Evolutionary conservation across 306 rosid genomes (phyloP).

Genomic region (Cercis canadensis): DNA sequence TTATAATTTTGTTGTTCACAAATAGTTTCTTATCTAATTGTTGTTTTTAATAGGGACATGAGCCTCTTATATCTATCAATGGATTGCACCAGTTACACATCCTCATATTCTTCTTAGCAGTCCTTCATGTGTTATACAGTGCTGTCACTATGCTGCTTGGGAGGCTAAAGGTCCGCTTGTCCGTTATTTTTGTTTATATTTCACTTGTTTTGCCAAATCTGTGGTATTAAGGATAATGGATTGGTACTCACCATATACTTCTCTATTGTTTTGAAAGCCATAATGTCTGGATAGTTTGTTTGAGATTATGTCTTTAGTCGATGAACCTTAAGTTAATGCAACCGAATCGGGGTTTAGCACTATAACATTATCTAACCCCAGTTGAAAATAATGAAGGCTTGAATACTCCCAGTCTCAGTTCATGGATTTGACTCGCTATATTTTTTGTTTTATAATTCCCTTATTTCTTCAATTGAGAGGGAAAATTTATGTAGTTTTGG

Average conservation of each 20-base stretch:
- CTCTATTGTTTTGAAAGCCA: background rate
- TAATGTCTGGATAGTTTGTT: background rate
- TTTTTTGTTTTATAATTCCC: too few relatives aligned
- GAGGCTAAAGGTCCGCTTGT: conserved; percentile 74
- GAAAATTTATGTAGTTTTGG: too few relatives aligned
- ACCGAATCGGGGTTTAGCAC: too few relatives aligned
- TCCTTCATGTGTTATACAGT: conserved; percentile 85
- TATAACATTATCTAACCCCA: too few relatives aligned
- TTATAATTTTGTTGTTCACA: background rate
- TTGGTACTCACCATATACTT: background rate
- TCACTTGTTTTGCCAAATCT: conserved; percentile 7
- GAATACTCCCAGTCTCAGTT: too few relatives aligned
- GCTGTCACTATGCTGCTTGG: conserved; percentile 97
- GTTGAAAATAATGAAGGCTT: too few relatives aligned
- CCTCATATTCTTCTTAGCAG: conserved; percentile 92
- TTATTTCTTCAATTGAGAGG: too few relatives aligned
- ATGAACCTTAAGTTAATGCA: too few relatives aligned
- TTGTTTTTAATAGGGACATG: conserved; percentile 64
- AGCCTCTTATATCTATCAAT: conserved; percentile 69
- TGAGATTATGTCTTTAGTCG: too few relatives aligned
- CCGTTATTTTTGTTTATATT: conserved; percentile 12
- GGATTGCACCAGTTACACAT: conserved; percentile 97
- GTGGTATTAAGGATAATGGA: conserved; percentile 1
- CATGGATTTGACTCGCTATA: too few relatives aligned
- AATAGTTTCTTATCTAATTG: conserved; percentile 20